Conservation (phyloP, 1,284 basidiomycete species). For the Ganoderma lucidum region DNA sequence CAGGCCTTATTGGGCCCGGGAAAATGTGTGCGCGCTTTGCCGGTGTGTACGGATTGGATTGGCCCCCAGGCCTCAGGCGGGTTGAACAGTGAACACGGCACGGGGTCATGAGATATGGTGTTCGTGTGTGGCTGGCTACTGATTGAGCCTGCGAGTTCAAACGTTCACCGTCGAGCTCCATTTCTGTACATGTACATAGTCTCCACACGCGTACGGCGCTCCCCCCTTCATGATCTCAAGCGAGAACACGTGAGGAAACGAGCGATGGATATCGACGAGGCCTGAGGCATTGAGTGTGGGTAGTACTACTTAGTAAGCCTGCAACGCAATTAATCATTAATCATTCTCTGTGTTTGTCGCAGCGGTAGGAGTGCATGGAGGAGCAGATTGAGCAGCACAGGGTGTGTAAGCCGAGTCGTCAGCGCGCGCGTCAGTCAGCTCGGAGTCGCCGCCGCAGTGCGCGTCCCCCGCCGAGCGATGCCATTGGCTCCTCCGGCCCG, state of each 20-base stretch:
- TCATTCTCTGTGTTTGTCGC: not conserved
- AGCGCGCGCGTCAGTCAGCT: not conserved
- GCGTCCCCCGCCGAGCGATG: not conserved
- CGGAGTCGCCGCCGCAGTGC: not conserved
- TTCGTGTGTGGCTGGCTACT: not conserved
- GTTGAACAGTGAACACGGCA: not conserved
- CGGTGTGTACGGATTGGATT: not conserved
- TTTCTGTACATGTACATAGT: not conserved
- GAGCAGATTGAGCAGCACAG: not conserved
- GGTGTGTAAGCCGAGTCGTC: not conserved
- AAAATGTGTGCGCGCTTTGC: not conserved
- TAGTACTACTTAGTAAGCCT: not conserved
- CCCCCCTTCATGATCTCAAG: not conserved
- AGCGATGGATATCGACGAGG: not conserved
- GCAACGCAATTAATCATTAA: not conserved
- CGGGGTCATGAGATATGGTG: not conserved
- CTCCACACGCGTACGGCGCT: not conserved
- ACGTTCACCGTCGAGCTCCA: not conserved
- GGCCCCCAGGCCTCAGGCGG: not conserved
- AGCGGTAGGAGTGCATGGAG: not conserved
- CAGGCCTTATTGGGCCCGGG: not conserved
- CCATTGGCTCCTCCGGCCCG: slow-evolving; percentile 4
- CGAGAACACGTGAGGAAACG: not conserved
- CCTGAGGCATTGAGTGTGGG: not conserved
- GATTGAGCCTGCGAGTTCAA: not conserved